Evolutionary conservation across 73 alveolate genomes (phyloP), one percentile per base, ranked within the genome.

Genomic region (Paramecium pentaurelia): DNA sequence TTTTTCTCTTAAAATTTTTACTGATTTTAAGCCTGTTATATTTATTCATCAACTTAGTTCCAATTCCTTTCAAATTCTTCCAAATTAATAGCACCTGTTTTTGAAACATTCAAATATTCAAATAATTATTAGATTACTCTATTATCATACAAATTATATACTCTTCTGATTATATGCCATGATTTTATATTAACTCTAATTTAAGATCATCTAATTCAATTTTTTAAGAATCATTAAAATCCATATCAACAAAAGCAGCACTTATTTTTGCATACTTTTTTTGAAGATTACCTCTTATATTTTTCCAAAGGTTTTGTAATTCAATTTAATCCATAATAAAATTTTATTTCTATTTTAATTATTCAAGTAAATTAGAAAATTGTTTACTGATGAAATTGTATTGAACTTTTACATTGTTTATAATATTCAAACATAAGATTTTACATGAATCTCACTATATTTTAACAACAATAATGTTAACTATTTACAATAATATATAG

Each of bases 301-400:
- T 32, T 42, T 45, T 80, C 91, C 91, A 80, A 25, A 47, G 44
- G 30, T 45, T 49, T 36, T 20, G 58, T 4, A 80, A 27, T 47
- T 42, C 77, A 34, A 80, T 42, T 80, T 80, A 80, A 80, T 80
- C 77, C 91, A 80, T 80, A 80, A 80, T 80, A 80, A 80, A 49
- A 80, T 45, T 80, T 80, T 80, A 45, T 45, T 80, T 40, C 47
- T 80, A 22, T 42, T 45, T 80, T 80, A 80, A 64, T 64, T 64
- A 32, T 64, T 32, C 30, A 34, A 28, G 20, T 28, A 64, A 64
- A 64, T 64, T 32, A 64, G 28, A 64, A 64, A 12, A 28, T 64
- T n/a, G 16, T 64, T 20, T 64, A 34, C 84, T 32, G 20, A 64
- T 32, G 28, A 28, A 16, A 34, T 5, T 64, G 49, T 64, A 22